Conservation (phyloP, 2,329 filamentous ascomycete genomes). For the Neofusicoccum cordaticola region DNA sequence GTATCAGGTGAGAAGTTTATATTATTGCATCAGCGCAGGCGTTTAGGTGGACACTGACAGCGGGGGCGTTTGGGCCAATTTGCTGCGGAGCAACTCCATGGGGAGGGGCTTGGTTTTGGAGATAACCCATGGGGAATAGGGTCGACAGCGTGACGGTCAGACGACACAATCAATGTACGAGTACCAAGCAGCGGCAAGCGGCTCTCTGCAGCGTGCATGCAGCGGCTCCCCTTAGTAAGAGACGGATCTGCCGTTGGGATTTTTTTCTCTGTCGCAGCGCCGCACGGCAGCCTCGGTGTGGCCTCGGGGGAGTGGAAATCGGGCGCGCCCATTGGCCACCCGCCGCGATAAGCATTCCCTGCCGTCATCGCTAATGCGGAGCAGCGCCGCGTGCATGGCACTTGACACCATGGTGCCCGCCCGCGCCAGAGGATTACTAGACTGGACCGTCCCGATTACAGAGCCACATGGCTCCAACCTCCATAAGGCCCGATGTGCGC, state of each 20-base stretch:
- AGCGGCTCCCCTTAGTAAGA: background rate
- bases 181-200: background rate
- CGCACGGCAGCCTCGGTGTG: no score
- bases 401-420: slow-evolving; percentile 9
- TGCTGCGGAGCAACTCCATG: slow-evolving; percentile 12
- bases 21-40: slow-evolving; percentile 17
- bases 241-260: slow-evolving; percentile 4
- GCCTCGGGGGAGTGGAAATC: background rate
- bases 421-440: background rate
- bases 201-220: background rate
- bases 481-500: slow-evolving; percentile 4
- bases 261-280: background rate
- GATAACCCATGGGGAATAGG: background rate
- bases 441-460: background rate
- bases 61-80: slow-evolving; percentile 14
- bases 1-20: slow-evolving; percentile 12
- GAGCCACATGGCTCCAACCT: background rate
- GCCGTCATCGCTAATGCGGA: background rate
- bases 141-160: background rate
- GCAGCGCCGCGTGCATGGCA: background rate
- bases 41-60: slow-evolving; percentile 12
- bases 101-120: slow-evolving; percentile 2
- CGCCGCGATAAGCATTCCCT: slow-evolving; percentile 12
- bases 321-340: background rate
- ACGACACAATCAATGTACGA: slow-evolving; percentile 7